These are phyloP conservation scores for Zasmidium angulare DNA, from an alignment of 2,329 filamentous ascomycete species.

Conservation along the genomic window DNA sequence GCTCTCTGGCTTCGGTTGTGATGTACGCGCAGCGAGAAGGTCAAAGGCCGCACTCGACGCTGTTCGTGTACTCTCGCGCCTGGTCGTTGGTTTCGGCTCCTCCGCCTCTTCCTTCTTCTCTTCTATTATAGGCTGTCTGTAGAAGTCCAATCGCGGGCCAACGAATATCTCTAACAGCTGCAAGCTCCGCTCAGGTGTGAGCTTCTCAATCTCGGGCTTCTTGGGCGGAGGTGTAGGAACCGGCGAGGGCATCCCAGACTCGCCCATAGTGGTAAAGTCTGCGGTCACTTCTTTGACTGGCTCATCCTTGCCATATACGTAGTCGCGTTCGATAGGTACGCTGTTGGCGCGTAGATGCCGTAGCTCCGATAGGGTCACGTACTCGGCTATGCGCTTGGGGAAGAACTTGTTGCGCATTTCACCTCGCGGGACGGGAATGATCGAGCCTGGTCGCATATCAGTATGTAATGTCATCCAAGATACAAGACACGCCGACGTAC, in stretches of 20 bases:
- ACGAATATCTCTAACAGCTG: constrained; percentile 51
- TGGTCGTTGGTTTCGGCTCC: constrained; percentile 9
- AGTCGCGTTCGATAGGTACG: constrained; percentile 47
- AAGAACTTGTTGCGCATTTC: constrained; percentile 58
- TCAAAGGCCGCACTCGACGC: constrained; percentile 30
- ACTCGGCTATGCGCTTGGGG: constrained; percentile 52
- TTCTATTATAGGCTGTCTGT: constrained; percentile 43
- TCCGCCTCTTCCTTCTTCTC: constrained; percentile 32
- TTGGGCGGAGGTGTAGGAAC: constrained; percentile 1
- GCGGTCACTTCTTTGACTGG: constrained; percentile 1
- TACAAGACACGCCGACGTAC: constrained; percentile 28
- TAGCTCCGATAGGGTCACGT: constrained; percentile 48
- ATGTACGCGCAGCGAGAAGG: constrained; percentile 29
- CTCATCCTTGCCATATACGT: constrained; percentile 38
- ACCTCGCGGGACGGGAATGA: constrained; percentile 53
- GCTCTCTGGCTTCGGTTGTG: constrained; percentile 17
- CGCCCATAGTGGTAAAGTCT: background rate
- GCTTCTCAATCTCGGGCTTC: constrained; percentile 37
- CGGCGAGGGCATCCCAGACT: background rate
- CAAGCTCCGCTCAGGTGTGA: constrained; percentile 45
- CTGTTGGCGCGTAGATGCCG: constrained; percentile 48
- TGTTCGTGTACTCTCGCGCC: constrained; percentile 16
- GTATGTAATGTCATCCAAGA: background rate
- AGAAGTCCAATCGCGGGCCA: constrained; percentile 49
- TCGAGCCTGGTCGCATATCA: constrained; percentile 43